A percentile compares a stretch with the other conserved stretches of the same genome.
phyloP scores from a whole-genome alignment of 225 moss, liverwort and hornwort genomes.

The Sphagnum contortum region DNA sequence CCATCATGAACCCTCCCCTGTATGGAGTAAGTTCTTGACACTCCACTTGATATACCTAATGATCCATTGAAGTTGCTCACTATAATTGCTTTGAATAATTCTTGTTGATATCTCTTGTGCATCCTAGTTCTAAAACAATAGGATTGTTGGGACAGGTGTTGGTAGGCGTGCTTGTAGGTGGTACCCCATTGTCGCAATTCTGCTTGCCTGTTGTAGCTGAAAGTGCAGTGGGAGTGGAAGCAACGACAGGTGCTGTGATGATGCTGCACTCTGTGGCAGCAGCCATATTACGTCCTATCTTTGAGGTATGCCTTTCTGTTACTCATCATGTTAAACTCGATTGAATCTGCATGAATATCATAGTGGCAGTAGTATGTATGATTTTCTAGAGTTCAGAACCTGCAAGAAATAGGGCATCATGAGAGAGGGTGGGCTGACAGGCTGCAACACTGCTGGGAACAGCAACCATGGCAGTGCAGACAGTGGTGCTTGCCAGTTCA shows the following conservation, averaged over 20 bases:
- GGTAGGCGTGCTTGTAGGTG: slow-evolving; percentile 60
- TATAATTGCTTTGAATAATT: no score
- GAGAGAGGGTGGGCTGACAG: slow-evolving; percentile 25
- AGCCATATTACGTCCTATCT: slow-evolving; percentile 62
- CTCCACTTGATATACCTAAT: no score
- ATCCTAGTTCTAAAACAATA: no score
- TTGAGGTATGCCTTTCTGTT: slow-evolving; percentile 45
- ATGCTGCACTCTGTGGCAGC: slow-evolving; percentile 43
- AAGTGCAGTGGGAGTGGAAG: slow-evolving; percentile 24
- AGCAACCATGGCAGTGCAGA: slow-evolving; percentile 82
- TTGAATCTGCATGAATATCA: no score
- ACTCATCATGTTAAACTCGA: no score
- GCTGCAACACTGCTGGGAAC: slow-evolving; percentile 74
- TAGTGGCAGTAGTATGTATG: no score
- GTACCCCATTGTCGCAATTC: slow-evolving; percentile 75
- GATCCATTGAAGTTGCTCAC: no score
- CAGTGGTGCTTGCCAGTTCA: slow-evolving; percentile 81
- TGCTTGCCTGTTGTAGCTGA: slow-evolving; percentile 38
- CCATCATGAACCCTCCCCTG: slow-evolving; percentile 79
- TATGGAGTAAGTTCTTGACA: slow-evolving; percentile 55
- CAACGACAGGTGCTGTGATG: slow-evolving; percentile 19
- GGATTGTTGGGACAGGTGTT: slow-evolving; percentile 35
- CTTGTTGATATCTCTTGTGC: no score
- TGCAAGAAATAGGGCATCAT: not conserved
- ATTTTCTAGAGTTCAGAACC: no score